Evolutionary conservation across 768 basidiomycete species (phyloP), one percentile per base, ranked within the genome.

Genomic region (Clathrus columnatus): DNA sequence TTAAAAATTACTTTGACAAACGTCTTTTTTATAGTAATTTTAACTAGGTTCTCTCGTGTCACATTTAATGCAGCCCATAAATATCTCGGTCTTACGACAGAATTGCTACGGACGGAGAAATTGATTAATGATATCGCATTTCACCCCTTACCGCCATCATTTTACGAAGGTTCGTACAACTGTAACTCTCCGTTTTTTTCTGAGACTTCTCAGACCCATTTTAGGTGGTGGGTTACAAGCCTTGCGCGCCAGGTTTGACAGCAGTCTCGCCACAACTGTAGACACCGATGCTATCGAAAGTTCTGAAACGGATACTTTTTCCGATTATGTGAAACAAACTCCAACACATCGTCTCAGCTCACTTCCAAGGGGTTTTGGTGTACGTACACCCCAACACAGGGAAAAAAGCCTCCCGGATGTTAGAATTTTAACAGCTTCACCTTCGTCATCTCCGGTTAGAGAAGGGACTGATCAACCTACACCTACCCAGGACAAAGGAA

Each of bases 51-150:
- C 66, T 92, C 93, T 20, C 83, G 96, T 23, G 96, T 98, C 10
- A 99, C 96, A 0, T 97, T 99, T 74, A 90, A 87, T 65, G 96
- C 95, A 8, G 94, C 96, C 0, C 96, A 98, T 69, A 87, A 87
- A 63, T 99, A 96, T 67, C 81, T 99, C 5, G 96, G 96, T 5
- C 67, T 99, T 51, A 99, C 96, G 0, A 83, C 85, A 17, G 96
- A 99, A 69, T 90, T 98, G 4, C 83, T 99, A 30, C 83, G 92
- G 29, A 95, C 96, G 1, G 96, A 99, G 71, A 91, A 96, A 65
- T 88, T 90, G 0, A 95, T 99, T 67, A 99, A 99, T 62, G 87
- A 94, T 58, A 86, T 97, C 58, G 95, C 96, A 16, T 94, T 92
- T 50, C 91, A 98, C 67, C 96, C 96, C 1, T 75, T 99, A 0